These are phyloP conservation scores for Pseudogymnoascus sp. DNA, from an alignment of 2,329 filamentous ascomycete species.

Conservation along the genomic window DNA sequence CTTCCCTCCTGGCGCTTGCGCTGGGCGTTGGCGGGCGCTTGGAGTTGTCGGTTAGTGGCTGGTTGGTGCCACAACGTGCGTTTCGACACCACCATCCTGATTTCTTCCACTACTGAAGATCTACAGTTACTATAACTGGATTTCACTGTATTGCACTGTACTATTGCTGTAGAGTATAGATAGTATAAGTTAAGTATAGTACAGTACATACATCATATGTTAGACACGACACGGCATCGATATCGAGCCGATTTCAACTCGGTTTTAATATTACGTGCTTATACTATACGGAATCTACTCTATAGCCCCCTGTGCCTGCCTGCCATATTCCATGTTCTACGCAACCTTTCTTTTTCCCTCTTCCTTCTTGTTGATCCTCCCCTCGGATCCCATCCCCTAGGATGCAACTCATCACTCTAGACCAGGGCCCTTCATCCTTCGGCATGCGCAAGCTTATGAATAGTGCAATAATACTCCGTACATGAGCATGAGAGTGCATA, in stretches of 20 bases:
- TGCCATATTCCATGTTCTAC: neutral
- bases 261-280: neutral
- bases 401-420: neutral
- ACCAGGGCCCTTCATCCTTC: neutral
- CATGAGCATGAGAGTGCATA: neutral
- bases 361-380: neutral
- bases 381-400: neutral
- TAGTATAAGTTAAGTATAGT: neutral
- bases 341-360: neutral
- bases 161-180: neutral
- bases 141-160: neutral
- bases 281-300: neutral
- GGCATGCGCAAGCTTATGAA: neutral
- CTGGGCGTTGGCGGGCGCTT: conserved; percentile 2
- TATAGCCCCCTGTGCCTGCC: neutral
- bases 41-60: neutral
- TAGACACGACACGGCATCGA: neutral
- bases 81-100: neutral
- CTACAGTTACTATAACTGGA: neutral
- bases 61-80: neutral
- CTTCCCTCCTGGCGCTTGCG: neutral
- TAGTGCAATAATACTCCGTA: conserved; percentile 2
- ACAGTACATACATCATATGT: neutral
- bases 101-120: neutral
- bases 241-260: neutral